Evolutionary conservation across 352 stramenopile species (phyloP), one percentile per base, ranked within the genome.

Genomic region (Phytophthora tentaculata): DNA sequence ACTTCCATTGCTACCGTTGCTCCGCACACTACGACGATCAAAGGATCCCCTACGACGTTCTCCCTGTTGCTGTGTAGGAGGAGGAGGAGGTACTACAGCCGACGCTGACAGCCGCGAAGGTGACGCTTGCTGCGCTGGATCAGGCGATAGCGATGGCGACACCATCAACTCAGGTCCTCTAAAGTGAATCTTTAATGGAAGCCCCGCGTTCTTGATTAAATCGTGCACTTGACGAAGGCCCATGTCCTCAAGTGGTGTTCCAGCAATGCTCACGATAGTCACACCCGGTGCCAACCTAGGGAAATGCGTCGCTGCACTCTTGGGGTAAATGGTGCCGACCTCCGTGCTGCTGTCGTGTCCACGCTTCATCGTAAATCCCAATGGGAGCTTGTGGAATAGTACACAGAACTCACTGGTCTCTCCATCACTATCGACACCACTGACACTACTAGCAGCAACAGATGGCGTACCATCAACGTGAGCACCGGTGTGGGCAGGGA

Each of bases 331-430:
- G n/a, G 86, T 94, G 17, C 86, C 87, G 5, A 96, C 87, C 39
- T 94, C 86, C 1, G 82, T 94, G 26, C 66, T 77, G 17, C 63
- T 62, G 65, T 92, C 83, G 64, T 83, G 79, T 16, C 86, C 82
- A 47, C 91, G 83, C 64, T 92, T 92, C 73, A 96, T 84, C 5
- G 87, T 95, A 58, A 96, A 95, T 8, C 89, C 89, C 19, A 96
- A 76, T 43, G 89, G 89, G 14, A 95, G 80, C 29, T 85, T 88
- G 71, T 96, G 87, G 63, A 96, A 96, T 37, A 93, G 60, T 54
- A 96, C 74, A 22, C 75, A 74, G 57, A 96, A 95, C 57, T 91
- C 85, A 56, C 62, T 89, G 44, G 23, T 71, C 24, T 66, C 62
- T 37, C 53, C 61, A 17, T 73, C 72, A 32, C 45, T 61, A 26